These are phyloP conservation scores for Yarrowia deformans DNA, from an alignment of 805 yeast species.

Conservation along the genomic window DNA sequence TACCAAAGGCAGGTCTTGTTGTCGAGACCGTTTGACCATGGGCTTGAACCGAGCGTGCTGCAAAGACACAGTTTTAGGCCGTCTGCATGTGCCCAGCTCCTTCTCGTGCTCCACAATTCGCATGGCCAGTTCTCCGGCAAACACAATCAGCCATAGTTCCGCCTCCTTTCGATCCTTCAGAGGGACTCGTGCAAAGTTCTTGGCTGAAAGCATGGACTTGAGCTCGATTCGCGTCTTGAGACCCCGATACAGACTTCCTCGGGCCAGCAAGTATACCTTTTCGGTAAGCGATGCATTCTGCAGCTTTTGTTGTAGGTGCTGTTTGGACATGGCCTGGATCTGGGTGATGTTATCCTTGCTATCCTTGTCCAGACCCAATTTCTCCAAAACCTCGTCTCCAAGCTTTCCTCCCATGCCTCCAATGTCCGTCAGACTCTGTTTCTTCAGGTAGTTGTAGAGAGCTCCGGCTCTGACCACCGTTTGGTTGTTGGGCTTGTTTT, in stretches of 20 bases:
- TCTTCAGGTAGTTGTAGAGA: conserved; percentile 61
- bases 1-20: conserved; percentile 45
- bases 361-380: conserved; percentile 59
- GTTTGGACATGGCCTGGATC: conserved; percentile 57
- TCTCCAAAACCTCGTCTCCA: conserved; percentile 66
- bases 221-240: conserved; percentile 66
- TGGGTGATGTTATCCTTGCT: conserved; percentile 49
- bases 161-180: conserved; percentile 65
- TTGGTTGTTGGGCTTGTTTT: conserved; percentile 84
- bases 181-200: conserved; percentile 70
- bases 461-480: conserved; percentile 67
- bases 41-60: conserved; percentile 48
- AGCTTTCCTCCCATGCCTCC: conserved; percentile 92
- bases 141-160: conserved; percentile 80
- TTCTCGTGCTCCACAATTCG: conserved; percentile 78
- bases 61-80: conserved; percentile 65
- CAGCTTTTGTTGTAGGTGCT: conserved; percentile 52
- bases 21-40: conserved; percentile 43
- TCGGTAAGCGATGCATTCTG: conserved; percentile 60
- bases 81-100: conserved; percentile 55
- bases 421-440: conserved; percentile 73
- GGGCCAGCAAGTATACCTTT: conserved; percentile 64
- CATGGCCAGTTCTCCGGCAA: conserved; percentile 76
- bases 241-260: conserved; percentile 67
- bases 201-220: conserved; percentile 88